Base-by-base conservation (phyloP, 176 grass and related monocot genomes). In the Echinochloa phyllopogon region DNA sequence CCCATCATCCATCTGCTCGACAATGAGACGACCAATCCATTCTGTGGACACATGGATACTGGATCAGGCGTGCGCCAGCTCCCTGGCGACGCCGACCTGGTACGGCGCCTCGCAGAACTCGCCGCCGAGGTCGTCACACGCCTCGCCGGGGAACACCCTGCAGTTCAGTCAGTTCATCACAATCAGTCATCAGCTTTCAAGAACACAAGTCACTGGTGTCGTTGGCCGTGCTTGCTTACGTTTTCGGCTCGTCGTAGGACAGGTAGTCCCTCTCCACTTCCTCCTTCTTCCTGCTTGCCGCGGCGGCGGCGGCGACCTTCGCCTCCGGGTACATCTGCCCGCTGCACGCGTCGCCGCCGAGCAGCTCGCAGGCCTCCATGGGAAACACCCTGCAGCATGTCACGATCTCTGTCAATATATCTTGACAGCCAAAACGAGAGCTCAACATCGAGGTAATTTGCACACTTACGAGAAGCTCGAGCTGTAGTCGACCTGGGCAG, bases 121-220 rank as follows among this genome's bases (percentile, higher is more conserved):
- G 5, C 92, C 95, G 24, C 95, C 95, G 14, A 98, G 92, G 79
- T 93, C 77, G 82, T 98, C 95, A 61, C 95, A 98, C 7, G 95
- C 95, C 88, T 98, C 95, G n/a, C 82, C 91, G 6, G 91, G 95
- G 52, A 98, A 98, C 80, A 97, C 95, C 85, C 95, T 98, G 68
- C 72, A 52, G 57, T 49, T 17, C n/a, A 63, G 7, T 5, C 14
- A 1, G 5, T 78, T 47, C 57, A 27, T 17, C 25, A 40, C 8
- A 21, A 17, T 42, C 13, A 64, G 12, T 64, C 61, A 36, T 14
- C 27, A 4, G 13, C 4, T 13, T 44, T 44, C 42, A 44, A 44
- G 42, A 44, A 33, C 29, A 33, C 29, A 33, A 33, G 29, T 33
- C 29, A 33, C 29, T 33, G 29, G 29, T 33, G 29, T 33, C 29